Evolutionary conservation across 2,329 filamentous ascomycete genomes (phyloP), one percentile per base, ranked within the genome.

Genomic region (Annulohypoxylon truncatum): DNA sequence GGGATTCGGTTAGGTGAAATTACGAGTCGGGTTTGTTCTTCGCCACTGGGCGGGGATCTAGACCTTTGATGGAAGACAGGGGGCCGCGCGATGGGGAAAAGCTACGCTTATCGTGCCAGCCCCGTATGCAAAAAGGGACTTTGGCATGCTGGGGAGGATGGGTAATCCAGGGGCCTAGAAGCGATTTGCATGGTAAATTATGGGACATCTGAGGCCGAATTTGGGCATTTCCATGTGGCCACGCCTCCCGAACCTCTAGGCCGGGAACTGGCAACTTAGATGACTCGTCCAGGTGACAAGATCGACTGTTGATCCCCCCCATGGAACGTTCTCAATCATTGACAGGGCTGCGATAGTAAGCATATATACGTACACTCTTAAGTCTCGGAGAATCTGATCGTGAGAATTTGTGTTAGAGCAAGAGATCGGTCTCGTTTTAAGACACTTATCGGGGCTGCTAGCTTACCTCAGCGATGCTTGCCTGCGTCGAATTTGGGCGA

Each of bases 371-470:
- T 53, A 73, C 74, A 64, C 74, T 77, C 75, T 72, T 77, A 52
- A 74, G 72, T 73, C 62, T 77, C 74, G 64, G 66, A 71, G 61
- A 76, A 77, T 69, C 76, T 78, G 74, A 72, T 62, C 13, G 20
- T 31, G 22, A 50, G 18, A 50, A 28, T 64, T 20, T 42, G 38
- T 60, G 68, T 75, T 68, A 75, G 72, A 66, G 29, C 20, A 55
- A 26, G 38, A 35, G 29, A 20, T 29, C 31, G 18, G 15, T 24
- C 31, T 26, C 53, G 52, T 20, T 52, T 24, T 12, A 13, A 29
- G 50, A 54, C 13, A 26, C 57, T 22, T 42, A 20, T 54, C 15
- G 20, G 18, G 18, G 47, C 6, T 22, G 26, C 53, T 44, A 44
- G 71, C 73, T 66, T 63, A 75, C 74, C 68, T 74, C 66, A 55